Evolutionary conservation across 2,329 filamentous ascomycete species (phyloP).

Genomic region (Scytalidium lignicola): DNA sequence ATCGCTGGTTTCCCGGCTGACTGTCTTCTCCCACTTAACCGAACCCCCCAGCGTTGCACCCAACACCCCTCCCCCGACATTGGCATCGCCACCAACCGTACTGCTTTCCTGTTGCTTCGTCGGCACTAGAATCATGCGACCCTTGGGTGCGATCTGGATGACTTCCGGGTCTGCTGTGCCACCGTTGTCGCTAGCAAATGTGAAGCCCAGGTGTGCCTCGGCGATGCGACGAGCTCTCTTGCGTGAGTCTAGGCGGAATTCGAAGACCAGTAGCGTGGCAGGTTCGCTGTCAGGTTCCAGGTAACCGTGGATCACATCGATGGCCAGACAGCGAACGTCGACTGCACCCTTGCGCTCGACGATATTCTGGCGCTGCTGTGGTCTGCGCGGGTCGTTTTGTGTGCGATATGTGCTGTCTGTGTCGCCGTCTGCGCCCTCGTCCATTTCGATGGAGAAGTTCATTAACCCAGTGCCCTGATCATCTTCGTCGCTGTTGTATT

Average conservation of each 20-base stretch:
- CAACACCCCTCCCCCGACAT: slow-evolving; percentile 5
- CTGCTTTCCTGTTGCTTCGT: slow-evolving; percentile 11
- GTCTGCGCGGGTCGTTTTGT: slow-evolving; percentile 6
- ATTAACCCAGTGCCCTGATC: neutral
- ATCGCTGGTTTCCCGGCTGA: slow-evolving; percentile 13
- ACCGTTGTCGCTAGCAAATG: slow-evolving; percentile 11
- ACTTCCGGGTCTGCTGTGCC: slow-evolving; percentile 12
- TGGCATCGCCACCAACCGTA: slow-evolving; percentile 4
- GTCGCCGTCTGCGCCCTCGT: slow-evolving; percentile 1
- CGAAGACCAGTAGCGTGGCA: slow-evolving; percentile 20
- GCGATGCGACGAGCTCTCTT: slow-evolving; percentile 19
- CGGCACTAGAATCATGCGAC: slow-evolving; percentile 6
- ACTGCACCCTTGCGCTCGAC: slow-evolving; percentile 20
- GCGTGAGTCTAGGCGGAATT: slow-evolving; percentile 23
- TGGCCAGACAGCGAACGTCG: slow-evolving; percentile 20
- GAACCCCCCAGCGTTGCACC: slow-evolving; percentile 11
- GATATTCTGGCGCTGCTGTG: slow-evolving; percentile 18
- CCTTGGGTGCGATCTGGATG: slow-evolving; percentile 14
- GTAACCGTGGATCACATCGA: slow-evolving; percentile 23
- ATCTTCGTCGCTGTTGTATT: neutral
- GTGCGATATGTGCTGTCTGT: slow-evolving; percentile 4
- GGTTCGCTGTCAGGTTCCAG: slow-evolving; percentile 14
- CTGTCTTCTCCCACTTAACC: slow-evolving; percentile 17
- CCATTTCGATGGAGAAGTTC: slow-evolving; percentile 4
- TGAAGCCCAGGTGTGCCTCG: slow-evolving; percentile 16